A percentile compares a stretch with the other conserved stretches of the same genome.
These are phyloP conservation scores for Geotrichum macrosporum DNA, from an alignment of 1,139 yeast species.

Conservation along the genomic window DNA sequence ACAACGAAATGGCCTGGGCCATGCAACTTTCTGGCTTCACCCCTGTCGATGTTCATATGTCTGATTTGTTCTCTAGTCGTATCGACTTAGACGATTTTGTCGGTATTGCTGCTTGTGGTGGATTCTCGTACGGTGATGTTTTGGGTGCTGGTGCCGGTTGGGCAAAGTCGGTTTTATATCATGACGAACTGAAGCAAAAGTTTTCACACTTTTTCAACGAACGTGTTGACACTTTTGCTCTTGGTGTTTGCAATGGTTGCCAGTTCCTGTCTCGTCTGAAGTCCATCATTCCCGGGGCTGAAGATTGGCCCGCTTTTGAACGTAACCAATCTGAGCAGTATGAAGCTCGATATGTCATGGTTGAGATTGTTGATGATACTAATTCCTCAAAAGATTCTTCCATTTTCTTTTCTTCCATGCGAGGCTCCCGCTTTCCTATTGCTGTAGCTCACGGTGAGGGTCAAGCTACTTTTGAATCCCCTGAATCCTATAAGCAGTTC, in stretches of 20 bases:
- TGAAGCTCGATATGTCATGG: constrained; percentile 92
- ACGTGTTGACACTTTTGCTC: constrained; percentile 90
- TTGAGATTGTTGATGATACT: constrained; percentile 61
- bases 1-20: constrained; percentile 98
- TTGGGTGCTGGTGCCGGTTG: constrained; percentile 99
- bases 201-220: constrained; percentile 78
- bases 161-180: constrained; percentile 96
- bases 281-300: constrained; percentile 89
- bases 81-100: constrained; percentile 75
- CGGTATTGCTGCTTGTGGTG: constrained; percentile 98
- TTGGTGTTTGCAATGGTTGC: constrained; percentile 99
- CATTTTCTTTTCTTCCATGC: constrained; percentile 84
- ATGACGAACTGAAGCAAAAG: constrained; percentile 69
- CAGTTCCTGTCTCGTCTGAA: constrained; percentile 90
- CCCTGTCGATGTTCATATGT: constrained; percentile 93
- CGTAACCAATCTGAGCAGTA: constrained; percentile 90
- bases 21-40: constrained; percentile 94
- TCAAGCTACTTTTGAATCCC: constrained; percentile 62
- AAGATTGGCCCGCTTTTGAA: constrained; percentile 95
- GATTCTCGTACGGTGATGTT: constrained; percentile 98
- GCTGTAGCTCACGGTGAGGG: constrained; percentile 99
- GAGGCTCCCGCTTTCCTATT: constrained; percentile 86
- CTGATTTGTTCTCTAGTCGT: constrained; percentile 74
- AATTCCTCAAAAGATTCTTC: constrained; percentile 44
- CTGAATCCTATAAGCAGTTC: constrained; percentile 43